Evolutionary conservation across 2,329 filamentous ascomycete genomes (phyloP).

Genomic region (Pezicula carpinea): DNA sequence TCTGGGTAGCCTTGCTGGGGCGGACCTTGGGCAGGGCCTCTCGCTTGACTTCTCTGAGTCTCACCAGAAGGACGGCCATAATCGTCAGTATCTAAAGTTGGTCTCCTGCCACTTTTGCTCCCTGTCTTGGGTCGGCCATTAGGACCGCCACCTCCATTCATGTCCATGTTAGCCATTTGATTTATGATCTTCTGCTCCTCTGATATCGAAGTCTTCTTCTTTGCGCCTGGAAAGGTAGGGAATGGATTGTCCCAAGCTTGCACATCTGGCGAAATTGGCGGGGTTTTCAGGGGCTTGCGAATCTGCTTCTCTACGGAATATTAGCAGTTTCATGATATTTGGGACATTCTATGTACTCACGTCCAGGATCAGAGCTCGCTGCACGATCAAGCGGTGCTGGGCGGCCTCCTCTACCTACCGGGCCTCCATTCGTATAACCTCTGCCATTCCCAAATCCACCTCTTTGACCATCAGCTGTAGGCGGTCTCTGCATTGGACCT

Average conservation of each 20-base stretch:
- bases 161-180: conserved; percentile 26
- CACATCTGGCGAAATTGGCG: conserved; percentile 33
- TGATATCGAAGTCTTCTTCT: conserved; percentile 35
- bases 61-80: conserved; percentile 20
- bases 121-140: conserved; percentile 15
- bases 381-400: conserved; percentile 16
- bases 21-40: conserved; percentile 17
- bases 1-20: conserved; percentile 23
- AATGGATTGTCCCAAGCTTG: conserved; percentile 45
- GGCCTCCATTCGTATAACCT: conserved; percentile 15
- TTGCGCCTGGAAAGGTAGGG: conserved; percentile 35
- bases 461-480: conserved; percentile 18
- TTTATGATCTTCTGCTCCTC: conserved; percentile 30
- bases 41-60: conserved; percentile 13
- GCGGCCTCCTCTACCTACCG: conserved; percentile 19
- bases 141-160: conserved; percentile 15
- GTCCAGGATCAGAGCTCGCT: conserved; percentile 21
- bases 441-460: conserved; percentile 14
- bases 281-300: conserved; percentile 25
- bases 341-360: conserved; percentile 22
- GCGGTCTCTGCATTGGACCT: conserved; percentile 23
- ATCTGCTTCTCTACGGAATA: conserved; percentile 13
- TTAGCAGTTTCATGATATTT: conserved; percentile 11
- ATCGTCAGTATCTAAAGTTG: conserved; percentile 14
- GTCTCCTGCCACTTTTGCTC: conserved; percentile 20